Evolutionary conservation across 139 green algal genomes (phyloP).

Genomic region (Haematococcus lacustris): DNA sequence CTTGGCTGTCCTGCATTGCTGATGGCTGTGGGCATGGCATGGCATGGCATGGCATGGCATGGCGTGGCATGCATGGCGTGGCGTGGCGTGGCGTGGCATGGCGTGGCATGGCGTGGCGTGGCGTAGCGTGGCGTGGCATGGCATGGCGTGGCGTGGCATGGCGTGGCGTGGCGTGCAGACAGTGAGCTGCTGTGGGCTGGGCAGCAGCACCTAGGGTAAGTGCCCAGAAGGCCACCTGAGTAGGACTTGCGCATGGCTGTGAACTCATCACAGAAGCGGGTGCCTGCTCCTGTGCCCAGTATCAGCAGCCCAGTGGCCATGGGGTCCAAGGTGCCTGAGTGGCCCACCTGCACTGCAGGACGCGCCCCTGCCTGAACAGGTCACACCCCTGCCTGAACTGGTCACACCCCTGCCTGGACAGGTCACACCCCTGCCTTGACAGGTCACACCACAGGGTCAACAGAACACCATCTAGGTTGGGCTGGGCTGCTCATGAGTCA

Average conservation of each 20-base stretch:
- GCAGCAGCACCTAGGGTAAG: background rate
- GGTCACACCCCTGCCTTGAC: background rate
- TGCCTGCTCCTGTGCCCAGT: conserved; percentile 80
- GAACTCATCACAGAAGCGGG: conserved; percentile 55
- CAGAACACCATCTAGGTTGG: background rate
- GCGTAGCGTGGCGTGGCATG: no score
- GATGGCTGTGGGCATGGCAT: no score
- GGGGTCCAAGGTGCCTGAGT: conserved; percentile 92
- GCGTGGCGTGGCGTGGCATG: no score
- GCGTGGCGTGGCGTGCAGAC: no score
- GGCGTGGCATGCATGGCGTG: background rate
- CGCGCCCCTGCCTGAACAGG: background rate
- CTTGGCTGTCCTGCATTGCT: no score
- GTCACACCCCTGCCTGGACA: background rate
- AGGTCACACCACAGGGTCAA: background rate
- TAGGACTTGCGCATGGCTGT: conserved; percentile 17
- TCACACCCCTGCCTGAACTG: background rate
- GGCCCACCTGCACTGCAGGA: conserved; percentile 6
- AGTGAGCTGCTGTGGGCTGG: background rate
- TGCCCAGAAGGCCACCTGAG: background rate
- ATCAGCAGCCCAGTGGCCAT: conserved; percentile 92
- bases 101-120: no score
- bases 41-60: no score
- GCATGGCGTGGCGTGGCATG: no score
- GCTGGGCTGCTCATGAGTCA: background rate